Base-by-base conservation (phyloP, 495 filamentous ascomycete species). In the Chaetomidium leptoderma region DNA sequence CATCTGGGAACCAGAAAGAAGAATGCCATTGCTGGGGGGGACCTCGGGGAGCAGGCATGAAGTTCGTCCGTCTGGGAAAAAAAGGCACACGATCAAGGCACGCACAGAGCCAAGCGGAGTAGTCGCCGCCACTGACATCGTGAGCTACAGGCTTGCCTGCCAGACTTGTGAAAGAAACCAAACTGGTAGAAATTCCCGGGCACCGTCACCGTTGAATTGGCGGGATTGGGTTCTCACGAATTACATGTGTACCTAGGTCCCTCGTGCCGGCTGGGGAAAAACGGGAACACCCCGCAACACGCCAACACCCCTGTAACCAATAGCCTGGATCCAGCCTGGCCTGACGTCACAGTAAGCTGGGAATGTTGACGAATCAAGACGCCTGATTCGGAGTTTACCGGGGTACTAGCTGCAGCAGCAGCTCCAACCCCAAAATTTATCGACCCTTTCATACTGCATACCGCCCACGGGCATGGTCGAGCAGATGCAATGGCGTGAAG, bases 291-390 rank as follows among this genome's bases (percentile, higher is more conserved):
- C 52, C 45, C 55, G 35, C 55, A 42, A n/a, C n/a, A n/a, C n/a
- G n/a, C 17, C 40, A 6, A 11, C n/a, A 50, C 43, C 46, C 45
- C 46, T 45, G 58, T 42, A 11, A n/a, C n/a, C n/a, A n/a, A n/a
- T 6, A 2, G 32, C 29, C 40, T 14, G 53, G 19, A 37, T 3
- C 13, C 4, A 19, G 16, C 42, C 14, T 44, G 43, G 45, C 39
- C 42, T 55, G 52, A 61, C 58, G 58, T 61, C 58, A 61, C 58
- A 16, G 13, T 23, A 30, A 36, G 6, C 52, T n/a, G 58, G 33
- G 26, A 40, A 19, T 21, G 13, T 37, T 23, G 24, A 44, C 58
- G 51, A 60, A 60, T 60, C 35, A 33, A 6, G 46, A 6, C 37
- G 40, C 48, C 10, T 24, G 27, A 44, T 30, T 52, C 57, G 57